Percentiles rank a stretch among this genome's conserved stretches.
These are phyloP conservation scores for Leucocoprinus birnbaumii DNA, from an alignment of 768 basidiomycete genomes.

Conservation along the genomic window DNA sequence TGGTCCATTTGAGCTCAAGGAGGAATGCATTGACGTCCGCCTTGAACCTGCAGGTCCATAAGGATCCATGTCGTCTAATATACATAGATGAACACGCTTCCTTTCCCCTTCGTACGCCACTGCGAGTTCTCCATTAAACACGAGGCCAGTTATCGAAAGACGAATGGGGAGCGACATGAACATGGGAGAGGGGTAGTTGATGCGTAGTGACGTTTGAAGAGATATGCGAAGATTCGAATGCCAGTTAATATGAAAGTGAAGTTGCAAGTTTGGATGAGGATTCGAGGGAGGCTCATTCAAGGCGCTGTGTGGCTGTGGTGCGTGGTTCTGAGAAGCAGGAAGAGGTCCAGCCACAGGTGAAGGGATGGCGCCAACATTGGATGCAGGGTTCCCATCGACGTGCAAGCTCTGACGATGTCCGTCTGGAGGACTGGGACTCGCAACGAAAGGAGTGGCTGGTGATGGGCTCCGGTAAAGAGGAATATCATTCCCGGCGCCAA, in stretches of 20 bases:
- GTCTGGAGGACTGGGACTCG: conserved; percentile 14
- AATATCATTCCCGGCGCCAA: conserved; percentile 19
- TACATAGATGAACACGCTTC: conserved; percentile 79
- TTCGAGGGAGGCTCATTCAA: conserved; percentile 28
- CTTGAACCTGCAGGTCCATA: conserved; percentile 68
- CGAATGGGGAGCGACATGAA: conserved; percentile 98
- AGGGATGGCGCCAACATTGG: neutral
- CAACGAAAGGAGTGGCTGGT: conserved; percentile 29
- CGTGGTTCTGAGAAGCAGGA: conserved; percentile 17
- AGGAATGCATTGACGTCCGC: conserved; percentile 23
- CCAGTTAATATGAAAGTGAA: conserved; percentile 86
- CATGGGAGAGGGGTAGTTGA: conserved; percentile 94
- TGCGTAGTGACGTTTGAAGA: conserved; percentile 87
- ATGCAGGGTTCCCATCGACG: conserved; percentile 10
- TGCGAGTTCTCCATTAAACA: conserved; percentile 84
- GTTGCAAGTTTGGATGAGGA: conserved; percentile 72
- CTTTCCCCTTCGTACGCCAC: conserved; percentile 89
- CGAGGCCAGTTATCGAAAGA: conserved; percentile 85
- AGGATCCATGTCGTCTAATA: conserved; percentile 85
- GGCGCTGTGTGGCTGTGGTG: conserved; percentile 15
- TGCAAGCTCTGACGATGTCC: conserved; percentile 5
- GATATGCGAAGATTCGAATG: conserved; percentile 86
- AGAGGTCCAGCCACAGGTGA: conserved; percentile 16
- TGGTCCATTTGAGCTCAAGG: neutral
- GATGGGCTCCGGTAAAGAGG: conserved; percentile 31